Conservation (phyloP, 441 rosid species). For the Croton setiger region DNA sequence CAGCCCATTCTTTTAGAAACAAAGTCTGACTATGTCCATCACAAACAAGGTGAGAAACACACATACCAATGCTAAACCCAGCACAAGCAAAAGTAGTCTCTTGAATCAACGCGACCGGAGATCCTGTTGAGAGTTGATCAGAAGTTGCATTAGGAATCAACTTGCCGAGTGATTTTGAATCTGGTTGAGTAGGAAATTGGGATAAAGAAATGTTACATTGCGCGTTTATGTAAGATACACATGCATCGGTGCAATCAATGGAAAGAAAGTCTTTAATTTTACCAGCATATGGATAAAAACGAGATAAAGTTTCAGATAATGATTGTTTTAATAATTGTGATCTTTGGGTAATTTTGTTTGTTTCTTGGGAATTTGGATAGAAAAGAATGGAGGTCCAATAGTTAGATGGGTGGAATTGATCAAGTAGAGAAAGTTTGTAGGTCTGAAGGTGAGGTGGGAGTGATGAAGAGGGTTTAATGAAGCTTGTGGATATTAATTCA, state of each 20-base stretch:
- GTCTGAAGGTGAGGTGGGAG: slow-evolving; percentile 13
- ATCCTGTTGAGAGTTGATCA: background rate
- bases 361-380: background rate
- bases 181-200: background rate
- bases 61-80: slow-evolving; percentile 25
- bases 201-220: slow-evolving; percentile 12
- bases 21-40: slow-evolving; percentile 20
- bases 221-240: slow-evolving; percentile 22
- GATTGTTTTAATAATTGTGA: slow-evolving; percentile 17
- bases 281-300: slow-evolving; percentile 29
- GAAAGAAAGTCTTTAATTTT: background rate
- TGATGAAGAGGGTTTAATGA: slow-evolving; percentile 23
- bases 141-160: background rate
- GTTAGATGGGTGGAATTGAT: slow-evolving; percentile 23
- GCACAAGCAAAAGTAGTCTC: slow-evolving; percentile 20
- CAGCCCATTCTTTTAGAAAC: slow-evolving; percentile 30
- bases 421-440: slow-evolving; percentile 21
- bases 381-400: slow-evolving; percentile 9
- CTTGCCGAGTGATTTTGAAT: background rate
- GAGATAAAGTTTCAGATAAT: slow-evolving; percentile 21
- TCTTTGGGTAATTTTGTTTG: background rate
- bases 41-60: slow-evolving; percentile 25
- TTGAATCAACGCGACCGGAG: background rate
- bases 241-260: slow-evolving; percentile 26
- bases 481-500: slow-evolving; percentile 16